Evolutionary conservation across 768 basidiomycete species (phyloP).

Genomic region (Roridomyces roridus): DNA sequence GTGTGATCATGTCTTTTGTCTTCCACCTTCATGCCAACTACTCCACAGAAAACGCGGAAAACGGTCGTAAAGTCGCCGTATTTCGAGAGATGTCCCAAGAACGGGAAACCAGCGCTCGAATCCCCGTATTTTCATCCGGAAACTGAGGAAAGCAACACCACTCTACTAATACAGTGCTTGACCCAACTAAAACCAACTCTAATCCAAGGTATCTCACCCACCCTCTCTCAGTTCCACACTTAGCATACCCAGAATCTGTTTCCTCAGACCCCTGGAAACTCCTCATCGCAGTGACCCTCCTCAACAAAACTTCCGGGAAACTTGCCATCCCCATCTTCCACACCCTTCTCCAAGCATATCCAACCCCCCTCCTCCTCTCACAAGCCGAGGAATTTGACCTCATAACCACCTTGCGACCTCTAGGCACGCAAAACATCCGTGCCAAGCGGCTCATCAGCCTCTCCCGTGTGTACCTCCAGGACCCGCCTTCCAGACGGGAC

Average conservation of each 20-base stretch:
- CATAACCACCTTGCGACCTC: constrained; percentile 49
- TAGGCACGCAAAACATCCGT: constrained; percentile 67
- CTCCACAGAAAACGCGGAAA: constrained; percentile 9
- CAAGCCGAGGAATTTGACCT: constrained; percentile 53
- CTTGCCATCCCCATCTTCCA: constrained; percentile 71
- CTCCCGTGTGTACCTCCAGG: constrained; percentile 56
- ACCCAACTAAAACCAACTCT: constrained; percentile 39
- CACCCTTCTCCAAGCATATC: constrained; percentile 61
- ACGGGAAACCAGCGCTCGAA: neutral
- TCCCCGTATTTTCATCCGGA: constrained; percentile 17
- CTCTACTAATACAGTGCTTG: constrained; percentile 31
- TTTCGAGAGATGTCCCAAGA: no score
- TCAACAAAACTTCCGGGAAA: constrained; percentile 74
- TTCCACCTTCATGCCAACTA: constrained; percentile 1
- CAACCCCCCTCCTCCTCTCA: constrained; percentile 58
- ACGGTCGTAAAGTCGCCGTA: neutral
- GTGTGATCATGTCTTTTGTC: neutral
- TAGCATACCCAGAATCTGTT: constrained; percentile 49
- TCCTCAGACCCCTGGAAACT: constrained; percentile 71
- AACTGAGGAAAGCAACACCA: no score
- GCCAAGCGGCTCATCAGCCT: constrained; percentile 60
- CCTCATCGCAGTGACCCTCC: constrained; percentile 66
- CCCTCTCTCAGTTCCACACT: neutral
- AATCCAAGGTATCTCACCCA: constrained; percentile 44
- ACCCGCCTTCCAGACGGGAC: constrained; percentile 43